Base-by-base conservation (phyloP, 2,329 filamentous ascomycete species). In the Fusarium neocosmosporiellum region DNA sequence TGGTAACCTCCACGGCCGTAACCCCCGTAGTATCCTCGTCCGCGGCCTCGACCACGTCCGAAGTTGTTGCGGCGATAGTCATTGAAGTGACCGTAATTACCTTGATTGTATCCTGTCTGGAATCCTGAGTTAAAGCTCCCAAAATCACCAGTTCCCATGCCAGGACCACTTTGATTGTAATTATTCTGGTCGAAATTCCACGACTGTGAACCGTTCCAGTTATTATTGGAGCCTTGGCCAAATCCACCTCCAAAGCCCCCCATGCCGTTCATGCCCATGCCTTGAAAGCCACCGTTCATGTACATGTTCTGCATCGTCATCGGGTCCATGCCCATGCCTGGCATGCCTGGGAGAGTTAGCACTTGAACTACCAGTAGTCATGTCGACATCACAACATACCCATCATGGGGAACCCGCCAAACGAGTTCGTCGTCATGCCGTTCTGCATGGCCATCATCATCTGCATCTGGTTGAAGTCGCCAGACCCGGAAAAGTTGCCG, bases 131-230 rank as follows among this genome's bases (percentile, higher is more conserved):
- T 92, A 90, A 92, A 91, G 86, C 89, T 88, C 86, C 92, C 92
- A 90, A 89, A 94, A 86, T 94, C 92, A 93, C 91, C 91, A 88
- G 88, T 88, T 85, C 90, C 91, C 89, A 93, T 93, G 88, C 91
- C 90, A 88, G 90, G 89, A 89, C 90, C 91, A 93, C 90, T 94
- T 93, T 92, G 86, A 91, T 91, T 95, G 91, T 90, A 94, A 92
- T 94, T 94, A 94, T 94, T 92, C 92, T 93, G 92, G 88, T 90
- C 90, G 88, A 90, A 90, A 91, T 92, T 93, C 92, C 92, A 94
- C 88, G 91, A 90, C 86, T 93, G 91, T 86, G 92, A 92, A 87
- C 88, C 88, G 88, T 92, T 93, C 92, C 92, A 94, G 87, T 91
- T 92, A 89, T 91, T 90, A 89, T 92, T 91, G 88, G 91, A 89